A percentile compares a stretch with the other conserved stretches of the same genome.
These are phyloP conservation scores for Cladorrhinum samala DNA, from an alignment of 495 filamentous ascomycete species.

Conservation along the genomic window DNA sequence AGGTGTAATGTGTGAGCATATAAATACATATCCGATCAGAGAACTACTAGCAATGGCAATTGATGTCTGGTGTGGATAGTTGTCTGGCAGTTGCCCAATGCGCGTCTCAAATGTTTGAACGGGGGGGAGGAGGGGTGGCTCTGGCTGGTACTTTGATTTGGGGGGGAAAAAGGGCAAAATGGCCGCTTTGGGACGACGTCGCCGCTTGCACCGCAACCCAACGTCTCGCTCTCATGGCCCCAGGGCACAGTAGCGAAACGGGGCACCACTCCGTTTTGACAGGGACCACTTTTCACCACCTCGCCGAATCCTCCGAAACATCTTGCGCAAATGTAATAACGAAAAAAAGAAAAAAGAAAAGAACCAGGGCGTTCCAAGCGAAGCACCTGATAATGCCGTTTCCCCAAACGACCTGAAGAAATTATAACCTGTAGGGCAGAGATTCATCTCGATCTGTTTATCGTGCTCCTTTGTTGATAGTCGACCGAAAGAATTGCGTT, in stretches of 20 bases:
- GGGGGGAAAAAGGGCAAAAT: constrained; percentile 19
- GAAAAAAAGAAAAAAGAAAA: not conserved
- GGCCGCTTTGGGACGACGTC: constrained; percentile 11
- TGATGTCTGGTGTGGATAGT: not conserved
- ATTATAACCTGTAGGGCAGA: too few relatives aligned
- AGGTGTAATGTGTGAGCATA: too few relatives aligned
- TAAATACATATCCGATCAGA: too few relatives aligned
- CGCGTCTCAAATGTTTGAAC: too few relatives aligned
- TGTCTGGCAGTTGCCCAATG: too few relatives aligned
- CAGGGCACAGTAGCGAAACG: too few relatives aligned
- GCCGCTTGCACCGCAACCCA: not conserved
- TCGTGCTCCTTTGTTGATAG: not conserved
- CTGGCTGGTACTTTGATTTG: not conserved
- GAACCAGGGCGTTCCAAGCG: not conserved
- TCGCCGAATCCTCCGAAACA: not conserved
- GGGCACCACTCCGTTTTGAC: constrained; percentile 11
- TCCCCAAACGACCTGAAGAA: too few relatives aligned
- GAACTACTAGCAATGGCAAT: not conserved
- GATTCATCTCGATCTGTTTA: too few relatives aligned
- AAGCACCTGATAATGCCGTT: not conserved
- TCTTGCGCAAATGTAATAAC: not conserved
- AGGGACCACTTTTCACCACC: not conserved
- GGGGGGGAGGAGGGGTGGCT: too few relatives aligned
- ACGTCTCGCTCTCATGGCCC: too few relatives aligned
- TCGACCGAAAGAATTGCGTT: too few relatives aligned